Base-by-base conservation (phyloP, 2,329 filamentous ascomycete genomes). In the Alternaria burnsii region DNA sequence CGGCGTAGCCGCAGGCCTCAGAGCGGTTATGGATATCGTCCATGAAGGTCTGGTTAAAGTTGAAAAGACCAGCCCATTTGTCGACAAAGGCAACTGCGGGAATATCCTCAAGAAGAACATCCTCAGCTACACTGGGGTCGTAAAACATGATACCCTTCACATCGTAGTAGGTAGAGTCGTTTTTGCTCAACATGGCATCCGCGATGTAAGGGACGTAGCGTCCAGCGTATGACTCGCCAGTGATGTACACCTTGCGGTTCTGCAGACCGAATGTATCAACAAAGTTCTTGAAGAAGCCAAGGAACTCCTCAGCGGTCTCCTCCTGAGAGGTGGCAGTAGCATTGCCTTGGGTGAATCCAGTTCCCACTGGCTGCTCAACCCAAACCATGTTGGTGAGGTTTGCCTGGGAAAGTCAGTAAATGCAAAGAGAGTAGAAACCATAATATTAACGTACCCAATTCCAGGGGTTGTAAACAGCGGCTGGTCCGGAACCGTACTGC, bases 231-330 rank as follows among this genome's bases (percentile, higher is more conserved):
- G 85, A 89, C 76, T 92, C 91, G 7, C 91, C 92, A 0, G 90
- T 85, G 58, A 95, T 86, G 76, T 90, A 94, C 10, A 93, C 84
- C 65, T 90, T 91, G 69, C 85, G 87, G 12, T 85, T 84, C 20
- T 91, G 83, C 75, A 93, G 80, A 12, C 79, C 82, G 67, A 93
- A 93, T 0, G 88, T 88, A 34, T 91, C 82, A 59, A 92, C 80
- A 68, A 93, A 93, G 79, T 92, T 92, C 80, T 89, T 89, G 84
- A 88, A 93, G 79, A 93, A 95, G 51, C 89, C 89, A 16, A 90
- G 82, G 74, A 94, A 93, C 67, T 94, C 86, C n/a, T 80, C 77
- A 0, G 90, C 89, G 1, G 90, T 83, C 65, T 93, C 90, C 30
- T 87, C 84, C 66, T 92, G 88, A 67, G 85, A 86, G 4, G 82